Base-by-base conservation (phyloP, 2,329 filamentous ascomycete genomes). In the Tolypocladium pustulatum region DNA sequence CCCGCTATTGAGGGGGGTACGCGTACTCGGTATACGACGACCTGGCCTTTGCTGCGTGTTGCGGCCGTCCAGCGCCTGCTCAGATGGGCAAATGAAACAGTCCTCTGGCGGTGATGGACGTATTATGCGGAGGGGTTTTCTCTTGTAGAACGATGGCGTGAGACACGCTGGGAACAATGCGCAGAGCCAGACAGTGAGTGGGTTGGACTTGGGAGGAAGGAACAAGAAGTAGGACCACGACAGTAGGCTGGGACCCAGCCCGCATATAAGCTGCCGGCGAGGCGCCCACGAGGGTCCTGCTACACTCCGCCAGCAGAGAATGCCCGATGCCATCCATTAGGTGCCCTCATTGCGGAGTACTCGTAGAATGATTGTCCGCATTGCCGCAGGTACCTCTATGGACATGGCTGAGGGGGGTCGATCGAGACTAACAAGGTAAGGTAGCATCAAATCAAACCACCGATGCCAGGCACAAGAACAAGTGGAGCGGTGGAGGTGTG, bases 51-150 rank as follows among this genome's bases (percentile, higher is more conserved):
- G 41, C 12, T 10, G 12, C 9, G n/a, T 13, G 25, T 46, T 27
- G 46, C 25, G 46, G 46, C 3, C 12, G 13, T 49, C 20, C 3
- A 9, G 15, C 22, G 9, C 22, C 43, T 52, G 54, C 20, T 34
- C 51, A 53, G 59, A 55, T 43, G 53, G 46, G 53, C 36, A 52
- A n/a, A n/a, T 36, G 32, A 53, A 12, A 53, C 7, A n/a, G 38
- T 49, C 41, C 38, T 34, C 49, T 49, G 32, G 27, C 34, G 12
- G 57, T 58, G 49, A 30, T 46, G 40, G 54, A 41, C 34, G 52
- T 54, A 53, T 56, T n/a, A 52, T 58, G 60, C 58, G 60, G 60
- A 53, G 54, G 60, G 59, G 51, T 12, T 20, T 13, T 9, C 30
- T 36, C 30, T 13, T 13, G 49, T 13, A n/a, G 49, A n/a, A 12